These are phyloP conservation scores for Phytophthora megakarya DNA, from an alignment of 352 stramenopile species.

Conservation along the genomic window DNA sequence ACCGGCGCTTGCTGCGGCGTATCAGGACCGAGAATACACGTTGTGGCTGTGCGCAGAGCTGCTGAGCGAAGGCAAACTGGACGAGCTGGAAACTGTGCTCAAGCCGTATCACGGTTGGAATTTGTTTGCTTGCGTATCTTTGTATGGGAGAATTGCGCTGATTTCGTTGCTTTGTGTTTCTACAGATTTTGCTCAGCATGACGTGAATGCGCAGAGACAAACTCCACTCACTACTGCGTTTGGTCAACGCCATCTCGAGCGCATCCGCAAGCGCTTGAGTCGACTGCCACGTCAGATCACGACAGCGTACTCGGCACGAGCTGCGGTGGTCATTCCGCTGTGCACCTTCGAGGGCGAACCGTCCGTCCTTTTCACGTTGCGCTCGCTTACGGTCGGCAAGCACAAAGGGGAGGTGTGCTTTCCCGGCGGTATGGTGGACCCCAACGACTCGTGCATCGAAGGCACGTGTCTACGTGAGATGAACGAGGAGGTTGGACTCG, in stretches of 20 bases:
- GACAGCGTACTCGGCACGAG: slow-evolving; percentile 90
- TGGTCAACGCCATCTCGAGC: slow-evolving; percentile 85
- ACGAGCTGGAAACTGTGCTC: slow-evolving; percentile 71
- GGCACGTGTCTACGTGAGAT: slow-evolving; percentile 97
- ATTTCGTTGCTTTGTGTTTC: slow-evolving; percentile 6
- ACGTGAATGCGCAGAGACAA: slow-evolving; percentile 40
- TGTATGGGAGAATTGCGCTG: background rate
- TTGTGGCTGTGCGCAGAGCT: slow-evolving; percentile 76
- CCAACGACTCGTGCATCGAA: slow-evolving; percentile 93
- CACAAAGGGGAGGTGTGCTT: slow-evolving; percentile 98
- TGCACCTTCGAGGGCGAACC: slow-evolving; percentile 95
- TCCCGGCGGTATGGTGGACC: slow-evolving; percentile 95
- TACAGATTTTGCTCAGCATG: slow-evolving; percentile 53
- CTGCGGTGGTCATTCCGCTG: slow-evolving; percentile 96
- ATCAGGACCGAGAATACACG: slow-evolving; percentile 93
- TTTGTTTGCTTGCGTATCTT: background rate
- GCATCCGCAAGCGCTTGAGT: slow-evolving; percentile 94
- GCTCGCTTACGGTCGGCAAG: slow-evolving; percentile 89
- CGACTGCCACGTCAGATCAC: slow-evolving; percentile 94
- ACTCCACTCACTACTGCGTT: slow-evolving; percentile 82
- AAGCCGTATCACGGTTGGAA: slow-evolving; percentile 74
- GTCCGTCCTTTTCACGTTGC: slow-evolving; percentile 96
- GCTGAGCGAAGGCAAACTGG: slow-evolving; percentile 73
- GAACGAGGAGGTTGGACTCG: slow-evolving; percentile 96
- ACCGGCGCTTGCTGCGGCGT: slow-evolving; percentile 92